Evolutionary conservation across 1,284 basidiomycete genomes (phyloP).

Genomic region (Cryptococcus sp.): DNA sequence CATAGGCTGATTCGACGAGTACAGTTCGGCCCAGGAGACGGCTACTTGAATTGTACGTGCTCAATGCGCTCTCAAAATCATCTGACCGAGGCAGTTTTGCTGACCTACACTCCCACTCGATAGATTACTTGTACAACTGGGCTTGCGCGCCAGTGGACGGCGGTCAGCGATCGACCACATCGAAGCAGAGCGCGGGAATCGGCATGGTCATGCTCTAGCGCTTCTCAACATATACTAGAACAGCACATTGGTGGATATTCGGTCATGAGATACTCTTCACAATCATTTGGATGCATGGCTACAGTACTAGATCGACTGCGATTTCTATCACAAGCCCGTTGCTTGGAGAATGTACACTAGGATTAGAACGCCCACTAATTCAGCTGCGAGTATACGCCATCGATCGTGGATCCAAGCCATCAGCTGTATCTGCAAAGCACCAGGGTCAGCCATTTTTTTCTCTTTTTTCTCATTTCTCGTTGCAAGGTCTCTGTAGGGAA

Average conservation of each 20-base stretch:
- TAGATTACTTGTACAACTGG: constrained; percentile 89
- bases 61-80: background rate
- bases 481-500: too few species aligned
- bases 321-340: constrained; percentile 23
- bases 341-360: constrained; percentile 29
- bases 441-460: too few species aligned
- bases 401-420: constrained; percentile 17
- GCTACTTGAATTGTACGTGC: constrained; percentile 61
- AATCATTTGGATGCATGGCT: too few species aligned
- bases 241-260: too few species aligned
- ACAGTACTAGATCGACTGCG: too few species aligned
- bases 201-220: constrained; percentile 54
- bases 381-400: constrained; percentile 21
- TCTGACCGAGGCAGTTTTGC: background rate
- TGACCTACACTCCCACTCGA: constrained; percentile 4
- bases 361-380: constrained; percentile 18
- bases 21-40: constrained; percentile 88
- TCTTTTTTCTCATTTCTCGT: too few species aligned
- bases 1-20: constrained; percentile 6
- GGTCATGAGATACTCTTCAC: too few species aligned
- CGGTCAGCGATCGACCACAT: constrained; percentile 37
- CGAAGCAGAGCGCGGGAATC: constrained; percentile 44
- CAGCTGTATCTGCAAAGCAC: constrained; percentile 5
- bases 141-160: constrained; percentile 76
- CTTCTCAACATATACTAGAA: background rate